Conservation (phyloP, 371 early-diverging fungal genomes). For the Neoconidiobolus thromboides region DNA sequence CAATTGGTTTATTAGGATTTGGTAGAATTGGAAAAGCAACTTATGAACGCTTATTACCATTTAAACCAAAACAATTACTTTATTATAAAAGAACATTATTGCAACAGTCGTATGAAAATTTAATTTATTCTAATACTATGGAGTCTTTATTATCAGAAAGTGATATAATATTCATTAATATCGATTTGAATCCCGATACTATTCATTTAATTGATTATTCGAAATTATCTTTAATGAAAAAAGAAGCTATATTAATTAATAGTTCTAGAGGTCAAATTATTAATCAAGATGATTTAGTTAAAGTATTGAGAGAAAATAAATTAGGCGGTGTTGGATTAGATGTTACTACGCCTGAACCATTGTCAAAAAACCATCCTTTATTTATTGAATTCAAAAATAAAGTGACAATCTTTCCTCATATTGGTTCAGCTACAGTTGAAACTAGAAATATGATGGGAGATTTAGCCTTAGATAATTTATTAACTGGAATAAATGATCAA, state of each 20-base stretch:
- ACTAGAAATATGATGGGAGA: slow-evolving; percentile 63
- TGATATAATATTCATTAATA: slow-evolving; percentile 56
- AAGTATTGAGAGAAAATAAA: slow-evolving; percentile 36
- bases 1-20: slow-evolving; percentile 61
- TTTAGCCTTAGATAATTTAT: slow-evolving; percentile 36
- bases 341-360: slow-evolving; percentile 75
- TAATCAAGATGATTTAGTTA: slow-evolving; percentile 46
- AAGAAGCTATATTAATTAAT: slow-evolving; percentile 50
- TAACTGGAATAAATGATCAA: slow-evolving; percentile 21
- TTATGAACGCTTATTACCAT: slow-evolving; percentile 41
- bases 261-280: slow-evolving; percentile 64
- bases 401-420: slow-evolving; percentile 27
- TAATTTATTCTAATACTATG: background rate
- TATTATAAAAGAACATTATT: slow-evolving; percentile 23
- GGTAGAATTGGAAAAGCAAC: slow-evolving; percentile 71
- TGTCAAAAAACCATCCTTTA: slow-evolving; percentile 29
- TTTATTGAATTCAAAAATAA: slow-evolving; percentile 40
- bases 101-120: background rate
- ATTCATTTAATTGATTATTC: slow-evolving; percentile 41
- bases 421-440: slow-evolving; percentile 62
- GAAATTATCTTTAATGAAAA: slow-evolving; percentile 50
- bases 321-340: slow-evolving; percentile 62
- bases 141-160: slow-evolving; percentile 31
- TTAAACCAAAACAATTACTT: slow-evolving; percentile 32
- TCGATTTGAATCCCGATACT: slow-evolving; percentile 49